Base-by-base conservation (phyloP, 805 yeast species). In the Metschnikowia colocasiae region DNA sequence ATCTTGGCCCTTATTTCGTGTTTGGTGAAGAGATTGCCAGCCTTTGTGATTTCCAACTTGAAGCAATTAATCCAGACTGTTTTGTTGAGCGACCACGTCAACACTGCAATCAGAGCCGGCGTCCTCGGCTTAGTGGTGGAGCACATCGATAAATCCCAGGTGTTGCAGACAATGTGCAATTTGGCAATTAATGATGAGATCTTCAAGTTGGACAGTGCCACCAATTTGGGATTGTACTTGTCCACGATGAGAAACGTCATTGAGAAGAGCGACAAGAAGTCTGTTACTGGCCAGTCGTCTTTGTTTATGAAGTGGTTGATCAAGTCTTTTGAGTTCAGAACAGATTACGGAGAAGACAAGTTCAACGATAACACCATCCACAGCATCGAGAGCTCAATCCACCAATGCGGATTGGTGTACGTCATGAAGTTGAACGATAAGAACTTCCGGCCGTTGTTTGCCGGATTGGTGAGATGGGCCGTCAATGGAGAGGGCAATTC, bases 381-480 rank as follows among this genome's bases (percentile, higher is more conserved):
- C 63, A 78, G 95, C 56, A 80, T 92, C 53, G 98, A 92, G 62
- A 76, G 89, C 16, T 77, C 85, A 9, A 80, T 85, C 61, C 85
- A 86, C 57, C 72, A 78, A 32, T 80, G 90, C 61, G 91, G 87
- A 18, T 80, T 92, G 54, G 73, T 73, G 20, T 83, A 82, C 56
- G 95, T 92, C 16, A 77, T 94, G 83, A 91, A 92, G 67, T 78
- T 94, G 68, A 94, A 94, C 63, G 99, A 94, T 64, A 89, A 88
- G 69, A 80, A 83, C 19, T 94, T 94, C 76, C 81, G 97, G 61
- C 99, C 99, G 16, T 72, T 88, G 61, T 94, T 94, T 68, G 92
- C 91, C 6, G 74, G 83, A 22, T 73, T 89, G 57, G 90, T 86
- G 10, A 81, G 90, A 63, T 94, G 99, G 99, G 95, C 97, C 2